Percentiles rank a stretch among this genome's conserved stretches.
phyloP scores from a whole-genome alignment of 345 rosid species.

The Populus nigra region DNA sequence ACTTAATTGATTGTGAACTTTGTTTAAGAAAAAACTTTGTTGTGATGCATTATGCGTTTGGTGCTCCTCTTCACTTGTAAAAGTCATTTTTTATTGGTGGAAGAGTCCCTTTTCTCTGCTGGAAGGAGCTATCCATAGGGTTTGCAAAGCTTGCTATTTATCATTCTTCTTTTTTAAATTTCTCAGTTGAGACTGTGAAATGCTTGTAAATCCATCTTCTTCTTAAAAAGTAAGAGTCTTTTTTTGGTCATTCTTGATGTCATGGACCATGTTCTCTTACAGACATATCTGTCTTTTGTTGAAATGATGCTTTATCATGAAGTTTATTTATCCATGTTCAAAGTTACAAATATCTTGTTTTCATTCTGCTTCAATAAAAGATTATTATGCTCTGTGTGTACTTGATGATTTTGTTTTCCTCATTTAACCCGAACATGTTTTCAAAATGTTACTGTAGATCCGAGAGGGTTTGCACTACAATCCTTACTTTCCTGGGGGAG shows the following conservation, averaged over 20 bases:
- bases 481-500: conserved; percentile 99
- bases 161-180: not conserved
- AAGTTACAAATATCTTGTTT: not conserved
- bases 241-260: not conserved
- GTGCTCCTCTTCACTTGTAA: not conserved
- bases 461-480: conserved; percentile 94
- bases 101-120: not conserved
- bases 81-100: not conserved
- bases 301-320: not conserved
- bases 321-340: not conserved
- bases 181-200: not conserved
- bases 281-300: not conserved
- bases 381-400: not conserved
- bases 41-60: not conserved
- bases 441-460: conserved; percentile 45
- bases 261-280: not conserved
- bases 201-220: not conserved
- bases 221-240: not conserved
- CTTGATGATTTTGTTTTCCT: not conserved
- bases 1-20: not conserved
- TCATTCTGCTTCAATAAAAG: not conserved
- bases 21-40: not conserved
- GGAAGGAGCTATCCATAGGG: not conserved
- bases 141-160: not conserved
- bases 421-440: not conserved